These are phyloP conservation scores for Penicillium sp. DNA, from an alignment of 2,329 filamentous ascomycete species.

Conservation along the genomic window DNA sequence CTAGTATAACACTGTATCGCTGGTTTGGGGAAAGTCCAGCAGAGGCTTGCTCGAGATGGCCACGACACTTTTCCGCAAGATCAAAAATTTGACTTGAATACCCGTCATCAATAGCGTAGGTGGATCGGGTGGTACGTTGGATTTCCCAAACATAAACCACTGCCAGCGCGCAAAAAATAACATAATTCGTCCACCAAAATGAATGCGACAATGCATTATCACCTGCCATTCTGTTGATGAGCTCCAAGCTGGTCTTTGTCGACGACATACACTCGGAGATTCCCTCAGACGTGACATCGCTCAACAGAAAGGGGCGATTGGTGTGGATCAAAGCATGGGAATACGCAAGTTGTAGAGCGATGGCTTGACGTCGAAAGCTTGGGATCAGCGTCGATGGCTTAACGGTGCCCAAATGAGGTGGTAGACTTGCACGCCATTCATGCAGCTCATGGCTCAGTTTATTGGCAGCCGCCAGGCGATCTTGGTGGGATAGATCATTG, in stretches of 20 bases:
- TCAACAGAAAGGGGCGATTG: constrained; percentile 27
- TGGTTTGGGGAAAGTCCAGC: constrained; percentile 48
- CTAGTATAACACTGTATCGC: constrained; percentile 56
- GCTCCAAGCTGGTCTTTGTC: constrained; percentile 22
- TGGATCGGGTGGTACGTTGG: constrained; percentile 36
- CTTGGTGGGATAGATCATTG: constrained; percentile 18
- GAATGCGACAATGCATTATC: constrained; percentile 23
- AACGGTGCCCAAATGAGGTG: constrained; percentile 27
- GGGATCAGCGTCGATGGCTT: constrained; percentile 26
- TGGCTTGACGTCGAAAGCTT: constrained; percentile 29
- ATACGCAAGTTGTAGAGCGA: constrained; percentile 29
- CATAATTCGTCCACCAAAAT: constrained; percentile 34
- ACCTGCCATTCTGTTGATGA: constrained; percentile 20
- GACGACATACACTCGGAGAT: constrained; percentile 25
- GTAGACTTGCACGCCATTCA: constrained; percentile 23
- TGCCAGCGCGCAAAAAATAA: constrained; percentile 56
- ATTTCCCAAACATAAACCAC: constrained; percentile 59
- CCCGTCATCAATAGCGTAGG: constrained; percentile 11
- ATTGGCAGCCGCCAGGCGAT: constrained; percentile 23
- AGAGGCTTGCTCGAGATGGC: constrained; percentile 45
- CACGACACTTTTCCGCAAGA: constrained; percentile 51
- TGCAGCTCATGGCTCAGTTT: constrained; percentile 21
- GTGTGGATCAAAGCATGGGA: constrained; percentile 29
- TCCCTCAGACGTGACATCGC: constrained; percentile 13
- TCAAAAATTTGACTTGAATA: constrained; percentile 33